Base-by-base conservation (phyloP, 345 rosid species). In the Brassica cretica region DNA sequence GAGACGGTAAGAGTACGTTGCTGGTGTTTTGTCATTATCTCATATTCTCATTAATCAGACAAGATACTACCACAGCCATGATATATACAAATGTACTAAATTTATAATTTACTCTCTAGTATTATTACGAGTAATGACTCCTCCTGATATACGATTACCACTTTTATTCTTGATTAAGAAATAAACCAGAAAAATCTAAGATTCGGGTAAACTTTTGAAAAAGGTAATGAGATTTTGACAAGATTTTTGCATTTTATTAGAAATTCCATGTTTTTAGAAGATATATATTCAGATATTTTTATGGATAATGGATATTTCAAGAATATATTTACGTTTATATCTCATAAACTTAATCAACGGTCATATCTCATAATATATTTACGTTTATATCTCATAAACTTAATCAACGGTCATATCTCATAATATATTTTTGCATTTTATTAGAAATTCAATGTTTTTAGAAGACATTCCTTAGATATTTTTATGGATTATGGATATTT, bases 191-290 rank as follows among this genome's bases (percentile, higher is more conserved):
- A 25, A 37, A 5, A 39, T 33, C 53, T 29, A 66, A 78, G 35
- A 72, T 51, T 66, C 68, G 55, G 68, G 35, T 35, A 65, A 64
- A 56, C 0, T 24, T 25, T 68, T 56, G 60, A 72, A 72, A 72
- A 58, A 64, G 67, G 71, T 39, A 27, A 30, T 29, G 35, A 77
- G 9, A 32, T 7, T 61, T 5, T 11, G 65, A 61, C 35, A 16
- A 61, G 35, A 61, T 6, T 25, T 67, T 67, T 75, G 33, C 68
- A 59, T 30, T 60, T 76, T 58, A 68, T 16, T 39, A 15, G 24
- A 32, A 16, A 59, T 44, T 58, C 29, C 19, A 2, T 66, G 29
- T 15, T 30, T 75, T 56, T 33, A 8, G 1, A 39, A 15, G 21
- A 68, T 59, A 58, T 25, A 25, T 27, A 27, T 27, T 27, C 29